Conservation (phyloP, 208 protist species). For the Crithidia fasciculata region DNA sequence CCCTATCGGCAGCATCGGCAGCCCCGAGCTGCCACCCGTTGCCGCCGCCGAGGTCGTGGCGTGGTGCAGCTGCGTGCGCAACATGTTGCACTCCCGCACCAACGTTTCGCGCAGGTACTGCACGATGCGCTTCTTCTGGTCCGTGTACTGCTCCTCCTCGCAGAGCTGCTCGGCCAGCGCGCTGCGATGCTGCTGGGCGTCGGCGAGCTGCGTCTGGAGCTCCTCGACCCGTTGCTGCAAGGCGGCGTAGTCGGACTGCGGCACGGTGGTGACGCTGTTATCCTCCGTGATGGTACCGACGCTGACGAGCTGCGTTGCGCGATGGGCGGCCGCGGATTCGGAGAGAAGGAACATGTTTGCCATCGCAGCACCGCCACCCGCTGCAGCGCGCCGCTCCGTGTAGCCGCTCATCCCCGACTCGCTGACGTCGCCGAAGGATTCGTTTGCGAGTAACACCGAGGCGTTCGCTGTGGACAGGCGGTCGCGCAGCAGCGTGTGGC, state of each 20-base stretch:
- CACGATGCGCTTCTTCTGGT: conserved; percentile 60
- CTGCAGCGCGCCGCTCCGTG: background rate
- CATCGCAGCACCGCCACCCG: conserved; percentile 2
- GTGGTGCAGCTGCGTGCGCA: conserved; percentile 76
- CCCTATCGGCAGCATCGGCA: background rate
- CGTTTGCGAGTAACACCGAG: background rate
- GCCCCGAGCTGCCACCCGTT: conserved; percentile 17
- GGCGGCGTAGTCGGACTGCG: conserved; percentile 50
- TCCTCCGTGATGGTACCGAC: conserved; percentile 83
- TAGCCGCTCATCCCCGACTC: conserved; percentile 1
- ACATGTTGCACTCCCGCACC: conserved; percentile 78
- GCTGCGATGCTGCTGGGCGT: conserved; percentile 42
- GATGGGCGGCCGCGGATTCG: conserved; percentile 12
- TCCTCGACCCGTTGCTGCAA: conserved; percentile 37
- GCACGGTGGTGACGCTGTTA: conserved; percentile 54
- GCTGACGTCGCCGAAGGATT: conserved; percentile 7
- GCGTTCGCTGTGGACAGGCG: conserved; percentile 9
- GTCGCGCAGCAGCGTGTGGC: conserved; percentile 20
- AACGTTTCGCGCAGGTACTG: conserved; percentile 87
- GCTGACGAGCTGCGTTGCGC: conserved; percentile 51
- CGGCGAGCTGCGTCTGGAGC: conserved; percentile 66
- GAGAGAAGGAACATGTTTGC: background rate
- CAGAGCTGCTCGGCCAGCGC: conserved; percentile 49
- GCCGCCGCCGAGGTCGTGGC: conserved; percentile 36
- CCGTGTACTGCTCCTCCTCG: conserved; percentile 64